phyloP scores from a whole-genome alignment of 2,329 filamentous ascomycete species.

The Sporothrix curviconia region DNA sequence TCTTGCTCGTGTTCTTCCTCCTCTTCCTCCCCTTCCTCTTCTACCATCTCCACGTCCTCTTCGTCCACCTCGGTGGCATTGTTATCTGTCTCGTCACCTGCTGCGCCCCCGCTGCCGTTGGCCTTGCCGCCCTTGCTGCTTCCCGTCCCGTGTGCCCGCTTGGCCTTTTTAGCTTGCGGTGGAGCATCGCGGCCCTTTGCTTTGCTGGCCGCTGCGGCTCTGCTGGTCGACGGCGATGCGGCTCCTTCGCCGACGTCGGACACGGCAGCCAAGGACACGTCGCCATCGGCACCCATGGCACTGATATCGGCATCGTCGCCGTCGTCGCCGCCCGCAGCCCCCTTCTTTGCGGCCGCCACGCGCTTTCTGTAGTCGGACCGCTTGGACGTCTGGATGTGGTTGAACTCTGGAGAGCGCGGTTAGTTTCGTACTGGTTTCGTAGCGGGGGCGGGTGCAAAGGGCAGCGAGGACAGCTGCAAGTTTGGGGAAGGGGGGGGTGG shows the following conservation, averaged over 20 bases:
- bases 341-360: conserved; percentile 57
- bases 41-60: conserved; percentile 28
- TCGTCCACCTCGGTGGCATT: conserved; percentile 30
- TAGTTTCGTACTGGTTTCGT: neutral
- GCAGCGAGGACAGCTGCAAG: too few species aligned
- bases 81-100: conserved; percentile 41
- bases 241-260: conserved; percentile 15
- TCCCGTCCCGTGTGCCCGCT: conserved; percentile 30
- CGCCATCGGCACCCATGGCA: neutral
- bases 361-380: conserved; percentile 66
- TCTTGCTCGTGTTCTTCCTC: conserved; percentile 34
- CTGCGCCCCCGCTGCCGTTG: conserved; percentile 25
- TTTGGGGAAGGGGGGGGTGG: too few species aligned
- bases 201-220: conserved; percentile 18
- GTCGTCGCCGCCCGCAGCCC: conserved; percentile 22
- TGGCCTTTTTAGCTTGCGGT: conserved; percentile 32
- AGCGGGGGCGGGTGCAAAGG: too few species aligned
- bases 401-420: conserved; percentile 51
- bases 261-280: conserved; percentile 11
- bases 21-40: conserved; percentile 31
- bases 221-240: conserved; percentile 1
- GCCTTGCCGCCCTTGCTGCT: conserved; percentile 30
- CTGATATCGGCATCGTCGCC: conserved; percentile 18
- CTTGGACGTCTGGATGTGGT: conserved; percentile 65
- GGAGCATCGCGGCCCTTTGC: conserved; percentile 19